Evolutionary conservation across 106 monocot species (phyloP), one percentile per base, ranked within the genome.

Genomic region (Dioscorea alata): DNA sequence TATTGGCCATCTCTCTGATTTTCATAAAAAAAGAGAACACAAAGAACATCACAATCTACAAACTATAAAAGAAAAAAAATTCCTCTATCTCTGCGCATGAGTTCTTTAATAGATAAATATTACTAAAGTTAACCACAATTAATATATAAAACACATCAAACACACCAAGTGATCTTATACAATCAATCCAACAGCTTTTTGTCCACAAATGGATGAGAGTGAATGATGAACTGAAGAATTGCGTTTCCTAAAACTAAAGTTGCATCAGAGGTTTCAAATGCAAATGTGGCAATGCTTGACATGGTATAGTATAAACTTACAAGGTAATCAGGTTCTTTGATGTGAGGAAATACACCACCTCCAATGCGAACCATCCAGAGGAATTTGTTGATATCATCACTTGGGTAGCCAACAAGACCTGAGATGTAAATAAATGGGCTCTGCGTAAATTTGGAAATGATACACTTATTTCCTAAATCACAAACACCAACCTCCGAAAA

Each of bases 281-380:
- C 33, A 22, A 53, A 13, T 62, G 2, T 22, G 18, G 23, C 13
- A 59, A 32, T 25, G 25, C 48, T 4, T 17, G 42, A 42, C 10
- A 10, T 42, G 10, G 42, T 8, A 6, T 42, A 10, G 5, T 42
- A 42, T 54, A 6, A 75, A 87, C 97, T 97, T 50, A 92, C 97
- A 63, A 97, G 92, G 85, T 97, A 97, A 77, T 97, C 97, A 65
- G 97, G 84, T 68, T 97, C 97, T 74, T 89, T 97, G 48, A 97
- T 97, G 71, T 97, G 97, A 59, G 97, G 97, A 87, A 92, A 97
- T 22, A 89, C 97, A 50, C 97, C 97, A 50, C 92, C 97, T 65
- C 97, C 97, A 81, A 97, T 97, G 34, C 97, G 97, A 73, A 97
- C 97, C 92, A 97, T 97, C 97, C 97, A 97, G 13, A 97, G 65